These are phyloP conservation scores for Trametes coccinea DNA, from an alignment of 768 basidiomycete genomes.

Conservation along the genomic window DNA sequence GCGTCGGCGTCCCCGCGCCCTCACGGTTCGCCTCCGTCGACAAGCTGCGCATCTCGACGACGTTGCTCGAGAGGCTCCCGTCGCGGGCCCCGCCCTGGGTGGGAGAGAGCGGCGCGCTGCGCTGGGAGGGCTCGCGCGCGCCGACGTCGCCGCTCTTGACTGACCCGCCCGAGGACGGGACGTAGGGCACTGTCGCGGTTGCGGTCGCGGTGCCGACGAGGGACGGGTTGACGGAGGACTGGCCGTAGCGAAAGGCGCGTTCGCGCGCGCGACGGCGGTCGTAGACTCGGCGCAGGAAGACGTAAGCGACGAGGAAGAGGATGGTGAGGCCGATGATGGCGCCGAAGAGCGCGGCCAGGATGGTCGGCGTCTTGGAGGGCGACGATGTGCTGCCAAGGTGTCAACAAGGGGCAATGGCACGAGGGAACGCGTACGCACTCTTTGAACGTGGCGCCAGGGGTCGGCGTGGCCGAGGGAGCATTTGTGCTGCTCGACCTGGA, in stretches of 20 bases:
- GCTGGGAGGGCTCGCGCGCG: background rate
- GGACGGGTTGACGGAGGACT: constrained; percentile 16
- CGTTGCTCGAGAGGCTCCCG: constrained; percentile 4
- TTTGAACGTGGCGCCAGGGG: background rate
- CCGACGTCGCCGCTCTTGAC: background rate
- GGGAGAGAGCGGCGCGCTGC: background rate
- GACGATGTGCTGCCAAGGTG: constrained; percentile 4
- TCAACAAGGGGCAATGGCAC: background rate
- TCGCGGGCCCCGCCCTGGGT: background rate
- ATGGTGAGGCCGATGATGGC: constrained; percentile 24
- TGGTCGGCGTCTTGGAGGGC: constrained; percentile 8
- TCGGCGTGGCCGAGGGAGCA: background rate
- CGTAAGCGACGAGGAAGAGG: constrained; percentile 16
- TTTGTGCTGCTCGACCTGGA: background rate
- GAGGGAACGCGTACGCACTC: background rate
- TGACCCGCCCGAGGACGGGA: background rate
- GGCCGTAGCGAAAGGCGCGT: constrained; percentile 25
- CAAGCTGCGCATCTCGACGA: constrained; percentile 7
- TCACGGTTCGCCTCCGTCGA: background rate
- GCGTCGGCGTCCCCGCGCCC: constrained; percentile 3
- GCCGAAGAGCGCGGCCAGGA: constrained; percentile 27
- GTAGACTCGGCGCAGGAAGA: constrained; percentile 21
- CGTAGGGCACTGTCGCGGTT: background rate
- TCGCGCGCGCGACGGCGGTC: constrained; percentile 22
- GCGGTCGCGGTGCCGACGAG: background rate